Evolutionary conservation across 192 early-diverging fungal genomes (phyloP).

Genomic region (Funneliformis geosporum): DNA sequence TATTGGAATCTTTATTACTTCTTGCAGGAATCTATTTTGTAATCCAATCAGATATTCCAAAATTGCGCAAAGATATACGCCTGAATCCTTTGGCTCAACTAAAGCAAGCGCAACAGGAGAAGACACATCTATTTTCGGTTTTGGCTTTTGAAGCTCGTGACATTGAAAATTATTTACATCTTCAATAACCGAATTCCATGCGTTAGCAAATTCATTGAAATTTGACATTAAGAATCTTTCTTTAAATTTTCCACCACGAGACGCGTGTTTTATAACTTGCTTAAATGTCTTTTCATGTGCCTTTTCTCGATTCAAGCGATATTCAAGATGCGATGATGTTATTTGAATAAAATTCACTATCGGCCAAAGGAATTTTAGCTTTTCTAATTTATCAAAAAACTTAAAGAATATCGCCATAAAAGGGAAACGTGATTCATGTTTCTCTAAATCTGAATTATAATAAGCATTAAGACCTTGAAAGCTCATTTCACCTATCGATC

Average conservation of each 20-base stretch:
- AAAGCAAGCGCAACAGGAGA: conserved; percentile 2
- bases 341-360: conserved; percentile 29
- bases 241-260: background rate
- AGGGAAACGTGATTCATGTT: background rate
- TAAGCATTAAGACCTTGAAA: conserved; percentile 17
- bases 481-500: background rate
- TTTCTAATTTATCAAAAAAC: conserved; percentile 3
- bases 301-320: conserved; percentile 2
- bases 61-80: conserved; percentile 14
- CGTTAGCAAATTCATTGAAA: conserved; percentile 13
- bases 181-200: conserved; percentile 25
- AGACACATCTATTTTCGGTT: conserved; percentile 4
- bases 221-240: background rate
- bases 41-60: conserved; percentile 27
- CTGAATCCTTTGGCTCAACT: conserved; percentile 1
- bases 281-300: conserved; percentile 14
- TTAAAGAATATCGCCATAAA: conserved; percentile 27
- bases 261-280: background rate
- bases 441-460: background rate
- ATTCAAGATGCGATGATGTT: background rate
- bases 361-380: conserved; percentile 4
- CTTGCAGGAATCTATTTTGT: conserved; percentile 29
- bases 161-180: conserved; percentile 32
- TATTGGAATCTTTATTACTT: background rate
- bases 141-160: conserved; percentile 11